Base-by-base conservation (phyloP, 2,329 filamentous ascomycete genomes). In the Fusarium coffeatum region DNA sequence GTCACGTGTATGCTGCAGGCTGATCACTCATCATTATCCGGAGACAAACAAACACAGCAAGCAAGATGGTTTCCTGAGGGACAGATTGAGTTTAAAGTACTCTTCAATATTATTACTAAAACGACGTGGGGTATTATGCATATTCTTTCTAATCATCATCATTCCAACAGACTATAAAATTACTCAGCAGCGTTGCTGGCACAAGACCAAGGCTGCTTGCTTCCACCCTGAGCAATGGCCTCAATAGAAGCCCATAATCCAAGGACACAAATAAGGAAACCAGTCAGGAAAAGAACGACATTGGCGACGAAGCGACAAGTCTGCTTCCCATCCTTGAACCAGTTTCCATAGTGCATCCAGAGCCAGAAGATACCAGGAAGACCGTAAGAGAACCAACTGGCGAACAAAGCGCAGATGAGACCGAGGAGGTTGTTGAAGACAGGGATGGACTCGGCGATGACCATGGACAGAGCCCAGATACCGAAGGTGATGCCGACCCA, bases 371-470 rank as follows among this genome's bases (percentile, higher is more conserved):
- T 75, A 4, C 83, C 83, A 0, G 83, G 83, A 1, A 85, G 76
- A 18, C 83, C 83, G 34, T 82, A 85, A 55, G 87, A 89, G 77
- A 92, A 92, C 90, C 90, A 92, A 56, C 85, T 88, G 22, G 86
- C 88, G 64, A 92, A 91, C 3, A 91, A 78, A 3, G 89, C 85
- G 30, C 82, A 84, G 72, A 92, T 87, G 37, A 93, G 79, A 7
- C 87, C 87, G 5, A 93, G 80, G 11, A 93, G 80, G 48, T 88
- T 84, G 74, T 87, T 88, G 80, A 93, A 93, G 50, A 89, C 86
- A 1, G 91, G 91, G 10, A 93, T 89, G 0, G 88, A 87, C 75
- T 90, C 86, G 8, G 91, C 89, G 62, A 93, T 89, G 62, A 93
- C 78, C 84, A 89, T 91, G 4, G 89, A 88, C 7, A 91, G 58